Evolutionary conservation across 75 land plant species (phyloP).

Genomic region (Isoetes taiwanensis): DNA sequence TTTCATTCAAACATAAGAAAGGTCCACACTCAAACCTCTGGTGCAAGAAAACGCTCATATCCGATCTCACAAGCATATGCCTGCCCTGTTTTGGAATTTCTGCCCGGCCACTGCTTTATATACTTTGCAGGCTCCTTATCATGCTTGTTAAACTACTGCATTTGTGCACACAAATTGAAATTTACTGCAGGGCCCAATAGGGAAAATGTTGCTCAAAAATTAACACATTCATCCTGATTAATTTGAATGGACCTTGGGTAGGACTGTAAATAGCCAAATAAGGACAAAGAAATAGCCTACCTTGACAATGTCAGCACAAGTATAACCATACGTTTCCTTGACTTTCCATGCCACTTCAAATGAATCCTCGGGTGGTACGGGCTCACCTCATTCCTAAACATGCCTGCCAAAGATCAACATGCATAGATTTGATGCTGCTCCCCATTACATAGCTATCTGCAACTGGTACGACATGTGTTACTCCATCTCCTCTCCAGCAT

Average conservation of each 20-base stretch:
- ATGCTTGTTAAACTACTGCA: constrained; percentile 90
- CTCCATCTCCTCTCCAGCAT: constrained; percentile 98
- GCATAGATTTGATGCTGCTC: constrained; percentile 94
- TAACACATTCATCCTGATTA: no score
- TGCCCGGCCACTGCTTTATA: constrained; percentile 85
- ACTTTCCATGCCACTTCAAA: constrained; percentile 91
- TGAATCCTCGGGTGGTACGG: constrained; percentile 93
- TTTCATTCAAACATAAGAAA: no score
- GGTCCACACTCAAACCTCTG: constrained; percentile 93
- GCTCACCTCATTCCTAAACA: constrained; percentile 85
- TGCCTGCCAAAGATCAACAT: constrained; percentile 22
- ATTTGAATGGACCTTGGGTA: no score
- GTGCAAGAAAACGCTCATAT: constrained; percentile 96
- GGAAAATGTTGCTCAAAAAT: no score
- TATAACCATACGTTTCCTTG: constrained; percentile 91
- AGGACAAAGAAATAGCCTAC: constrained; percentile 18
- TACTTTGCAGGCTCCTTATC: constrained; percentile 87
- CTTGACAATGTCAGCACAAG: constrained; percentile 98
- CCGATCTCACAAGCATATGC: constrained; percentile 92
- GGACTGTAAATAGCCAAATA: neutral
- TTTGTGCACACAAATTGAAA: no score
- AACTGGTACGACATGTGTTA: constrained; percentile 92
- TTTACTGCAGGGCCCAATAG: no score
- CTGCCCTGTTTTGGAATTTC: constrained; percentile 85
- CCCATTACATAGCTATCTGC: constrained; percentile 99